Conservation (phyloP, 2,329 filamentous ascomycete species). For the Talaromyces sp. region DNA sequence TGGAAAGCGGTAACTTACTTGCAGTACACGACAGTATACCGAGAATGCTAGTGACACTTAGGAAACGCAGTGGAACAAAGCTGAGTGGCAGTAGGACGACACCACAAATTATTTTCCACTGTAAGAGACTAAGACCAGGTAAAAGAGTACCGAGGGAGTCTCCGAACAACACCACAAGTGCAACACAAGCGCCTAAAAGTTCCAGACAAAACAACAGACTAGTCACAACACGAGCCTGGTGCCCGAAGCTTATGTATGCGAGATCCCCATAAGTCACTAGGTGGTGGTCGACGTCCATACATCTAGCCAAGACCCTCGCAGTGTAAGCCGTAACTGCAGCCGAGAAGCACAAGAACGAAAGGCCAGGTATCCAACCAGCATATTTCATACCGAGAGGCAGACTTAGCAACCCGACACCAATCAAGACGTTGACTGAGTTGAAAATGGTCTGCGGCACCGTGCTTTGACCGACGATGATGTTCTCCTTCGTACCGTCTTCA, state of each 20-base stretch:
- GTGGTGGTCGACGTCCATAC: conserved; percentile 78
- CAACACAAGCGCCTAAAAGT: conserved; percentile 82
- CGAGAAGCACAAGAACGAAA: conserved; percentile 69
- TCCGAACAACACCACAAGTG: conserved; percentile 85
- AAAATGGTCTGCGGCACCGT: conserved; percentile 93
- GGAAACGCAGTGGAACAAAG: conserved; percentile 74
- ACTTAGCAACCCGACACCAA: conserved; percentile 84
- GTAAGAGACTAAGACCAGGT: conserved; percentile 62
- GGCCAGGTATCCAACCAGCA: conserved; percentile 81
- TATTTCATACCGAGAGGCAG: conserved; percentile 84
- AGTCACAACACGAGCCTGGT: conserved; percentile 73
- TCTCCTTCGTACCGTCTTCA: conserved; percentile 74
- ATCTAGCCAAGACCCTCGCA: conserved; percentile 77
- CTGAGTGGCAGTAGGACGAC: conserved; percentile 75
- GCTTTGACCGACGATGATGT: conserved; percentile 87
- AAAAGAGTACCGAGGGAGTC: conserved; percentile 81
- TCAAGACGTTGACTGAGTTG: conserved; percentile 91
- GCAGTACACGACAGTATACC: conserved; percentile 88
- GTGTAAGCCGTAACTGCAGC: conserved; percentile 81
- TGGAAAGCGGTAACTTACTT: conserved; percentile 61
- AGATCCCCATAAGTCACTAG: conserved; percentile 94
- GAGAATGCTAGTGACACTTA: conserved; percentile 87
- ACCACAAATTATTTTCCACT: conserved; percentile 85
- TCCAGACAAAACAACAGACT: conserved; percentile 86
- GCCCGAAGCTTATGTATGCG: conserved; percentile 85